Base-by-base conservation (phyloP, 352 stramenopile genomes). In the Globisporangium parvum region DNA sequence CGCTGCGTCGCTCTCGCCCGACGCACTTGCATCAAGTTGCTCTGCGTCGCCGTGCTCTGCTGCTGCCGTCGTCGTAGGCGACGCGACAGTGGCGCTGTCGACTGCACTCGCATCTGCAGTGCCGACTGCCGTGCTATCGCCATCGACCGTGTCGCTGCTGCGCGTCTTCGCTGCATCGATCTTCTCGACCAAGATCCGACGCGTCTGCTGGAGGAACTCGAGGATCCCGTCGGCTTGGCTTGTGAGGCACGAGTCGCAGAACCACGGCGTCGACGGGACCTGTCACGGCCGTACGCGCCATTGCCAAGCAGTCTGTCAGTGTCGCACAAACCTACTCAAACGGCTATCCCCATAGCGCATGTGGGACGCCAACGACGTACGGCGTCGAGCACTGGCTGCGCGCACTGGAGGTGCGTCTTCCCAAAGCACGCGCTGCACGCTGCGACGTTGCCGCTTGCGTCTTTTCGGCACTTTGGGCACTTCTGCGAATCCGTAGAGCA, bases 181-280 rank as follows among this genome's bases (percentile, higher is more conserved):
- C 14, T 58, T 67, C 40, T 81, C 65, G 28, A 73, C 59, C 0
- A 85, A 56, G 9, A 89, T 77, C 9, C 78, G 76, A 11, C 73
- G 68, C 14, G 74, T 81, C 39, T 89, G 78, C 47, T 84, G 74
- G 15, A 89, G 57, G 50, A 89, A 89, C 28, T 85, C 73, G 12
- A 87, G 65, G 37, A 89, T 84, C 2, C 72, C 60, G 46, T 78
- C 65, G 17, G 76, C 76, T 61, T 88, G 78, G 11, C 53, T 75
- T 12, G 59, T 70, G 33, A 84, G 51, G 57, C 74, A 84, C 20
- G 72, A 76, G 23, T 84, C 74, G n/a, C 74, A 84, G 48, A 84
- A 84, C 74, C 74, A 84, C 23, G 69, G 62, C 2, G 55, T 35
- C 0, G 52, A 44, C 0, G 71, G 67, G 0, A 51, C 17, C 62